phyloP scores from a whole-genome alignment of 352 stramenopile species.

The Phytopythium litorale region DNA sequence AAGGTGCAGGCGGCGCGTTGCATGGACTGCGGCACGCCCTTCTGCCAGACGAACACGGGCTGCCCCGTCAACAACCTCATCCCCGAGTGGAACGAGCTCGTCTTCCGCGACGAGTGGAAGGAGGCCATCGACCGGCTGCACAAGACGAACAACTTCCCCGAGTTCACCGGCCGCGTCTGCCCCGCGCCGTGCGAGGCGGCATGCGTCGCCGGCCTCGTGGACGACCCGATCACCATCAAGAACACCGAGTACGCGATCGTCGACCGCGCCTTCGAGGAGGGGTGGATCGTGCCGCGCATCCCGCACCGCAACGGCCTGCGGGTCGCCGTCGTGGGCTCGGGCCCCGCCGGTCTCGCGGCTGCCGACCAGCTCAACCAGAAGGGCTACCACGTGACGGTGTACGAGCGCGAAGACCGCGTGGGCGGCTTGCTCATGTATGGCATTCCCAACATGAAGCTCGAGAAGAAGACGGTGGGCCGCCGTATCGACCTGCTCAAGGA shows the following conservation, averaged over 20 bases:
- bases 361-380: conserved; percentile 98
- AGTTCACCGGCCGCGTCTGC: conserved; percentile 98
- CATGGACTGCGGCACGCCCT: conserved; percentile 99
- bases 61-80: conserved; percentile 98
- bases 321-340: conserved; percentile 95
- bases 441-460: conserved; percentile 99
- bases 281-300: conserved; percentile 93
- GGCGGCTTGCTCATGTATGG: conserved; percentile 97
- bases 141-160: conserved; percentile 99
- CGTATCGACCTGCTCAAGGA: conserved; percentile 93
- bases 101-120: conserved; percentile 96
- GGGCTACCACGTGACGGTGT: conserved; percentile 96
- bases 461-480: conserved; percentile 96
- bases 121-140: conserved; percentile 95
- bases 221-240: conserved; percentile 98
- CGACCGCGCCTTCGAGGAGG: conserved; percentile 94
- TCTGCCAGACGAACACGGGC: conserved; percentile 97
- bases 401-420: conserved; percentile 95
- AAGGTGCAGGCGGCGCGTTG: conserved; percentile 95
- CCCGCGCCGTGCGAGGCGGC: conserved; percentile 95
- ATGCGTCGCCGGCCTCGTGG: conserved; percentile 95
- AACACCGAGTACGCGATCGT: conserved; percentile 99
- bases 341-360: conserved; percentile 89
- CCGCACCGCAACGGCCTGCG: conserved; percentile 93
- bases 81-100: conserved; percentile 98